Conservation (phyloP, 148 eudicot species). For the Vaccinium corymbosum region DNA sequence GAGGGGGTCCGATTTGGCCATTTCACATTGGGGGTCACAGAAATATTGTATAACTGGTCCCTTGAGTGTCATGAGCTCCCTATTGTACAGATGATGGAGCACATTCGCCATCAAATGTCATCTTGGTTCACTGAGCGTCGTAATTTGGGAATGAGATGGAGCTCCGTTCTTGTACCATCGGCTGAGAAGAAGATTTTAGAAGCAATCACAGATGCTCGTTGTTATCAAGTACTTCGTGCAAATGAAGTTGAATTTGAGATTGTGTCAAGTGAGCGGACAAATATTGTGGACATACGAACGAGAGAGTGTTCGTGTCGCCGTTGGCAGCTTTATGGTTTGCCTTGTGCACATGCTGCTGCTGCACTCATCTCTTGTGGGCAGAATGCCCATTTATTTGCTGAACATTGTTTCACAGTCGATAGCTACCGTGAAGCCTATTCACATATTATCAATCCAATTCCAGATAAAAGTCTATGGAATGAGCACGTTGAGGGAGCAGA, state of each 20-base stretch:
- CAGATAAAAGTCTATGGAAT: constrained; percentile 73
- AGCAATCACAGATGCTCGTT: constrained; percentile 80
- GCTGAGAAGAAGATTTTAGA: constrained; percentile 83
- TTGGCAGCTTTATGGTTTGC: constrained; percentile 93
- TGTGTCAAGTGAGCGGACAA: constrained; percentile 92
- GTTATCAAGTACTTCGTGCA: constrained; percentile 95
- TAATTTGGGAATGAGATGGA: constrained; percentile 49
- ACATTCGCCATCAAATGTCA: constrained; percentile 64
- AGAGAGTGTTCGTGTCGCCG: constrained; percentile 86
- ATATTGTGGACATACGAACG: constrained; percentile 81
- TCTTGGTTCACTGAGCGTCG: constrained; percentile 73
- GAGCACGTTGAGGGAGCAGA: constrained; percentile 54
- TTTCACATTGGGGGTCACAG: constrained; percentile 73
- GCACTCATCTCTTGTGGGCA: constrained; percentile 95
- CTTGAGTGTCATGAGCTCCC: constrained; percentile 95
- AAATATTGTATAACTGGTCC: constrained; percentile 81
- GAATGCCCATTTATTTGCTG: constrained; percentile 74
- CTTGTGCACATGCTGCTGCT: constrained; percentile 97
- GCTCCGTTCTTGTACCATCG: constrained; percentile 78
- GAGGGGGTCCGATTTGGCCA: constrained; percentile 96
- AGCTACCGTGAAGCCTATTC: constrained; percentile 86
- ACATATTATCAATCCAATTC: constrained; percentile 61
- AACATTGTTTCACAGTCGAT: constrained; percentile 76
- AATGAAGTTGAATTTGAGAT: constrained; percentile 98
- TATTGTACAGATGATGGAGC: constrained; percentile 90